These are phyloP conservation scores for Dalbergia cultrata DNA, from an alignment of 306 rosid genomes.

Conservation along the genomic window DNA sequence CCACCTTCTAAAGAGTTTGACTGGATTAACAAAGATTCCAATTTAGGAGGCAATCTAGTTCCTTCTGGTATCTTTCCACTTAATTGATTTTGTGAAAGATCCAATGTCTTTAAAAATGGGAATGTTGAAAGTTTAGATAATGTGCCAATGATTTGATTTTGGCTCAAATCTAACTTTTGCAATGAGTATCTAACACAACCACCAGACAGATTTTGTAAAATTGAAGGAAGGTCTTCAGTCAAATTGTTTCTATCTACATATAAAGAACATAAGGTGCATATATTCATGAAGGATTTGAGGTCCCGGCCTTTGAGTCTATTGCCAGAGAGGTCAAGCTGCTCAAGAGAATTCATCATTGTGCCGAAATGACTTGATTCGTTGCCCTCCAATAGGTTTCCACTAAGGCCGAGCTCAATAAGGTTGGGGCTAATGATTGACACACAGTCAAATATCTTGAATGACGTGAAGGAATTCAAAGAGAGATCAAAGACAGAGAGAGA, in stretches of 20 bases:
- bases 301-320: neutral
- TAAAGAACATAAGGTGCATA: constrained; percentile 23
- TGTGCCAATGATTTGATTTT: constrained; percentile 23
- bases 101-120: neutral
- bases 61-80: constrained; percentile 26
- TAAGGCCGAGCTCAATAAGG: constrained; percentile 8
- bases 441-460: constrained; percentile 40
- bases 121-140: constrained; percentile 21
- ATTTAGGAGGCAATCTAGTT: neutral
- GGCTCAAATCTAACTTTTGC: neutral
- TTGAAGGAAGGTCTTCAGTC: neutral
- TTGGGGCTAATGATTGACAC: constrained; percentile 26
- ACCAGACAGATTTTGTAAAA: constrained; percentile 26
- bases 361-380: neutral
- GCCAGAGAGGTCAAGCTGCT: neutral
- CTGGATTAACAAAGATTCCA: neutral
- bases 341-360: neutral
- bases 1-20: constrained; percentile 37
- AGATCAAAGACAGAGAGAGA: too few species aligned
- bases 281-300: neutral
- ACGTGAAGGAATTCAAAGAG: neutral
- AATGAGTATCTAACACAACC: constrained; percentile 43
- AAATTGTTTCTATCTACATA: accelerated
- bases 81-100: neutral
- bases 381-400: neutral